Percentiles rank a stretch among this genome's conserved stretches.
phyloP scores from a whole-genome alignment of 2,329 filamentous ascomycete genomes.

The Epicoccum sorghinum region DNA sequence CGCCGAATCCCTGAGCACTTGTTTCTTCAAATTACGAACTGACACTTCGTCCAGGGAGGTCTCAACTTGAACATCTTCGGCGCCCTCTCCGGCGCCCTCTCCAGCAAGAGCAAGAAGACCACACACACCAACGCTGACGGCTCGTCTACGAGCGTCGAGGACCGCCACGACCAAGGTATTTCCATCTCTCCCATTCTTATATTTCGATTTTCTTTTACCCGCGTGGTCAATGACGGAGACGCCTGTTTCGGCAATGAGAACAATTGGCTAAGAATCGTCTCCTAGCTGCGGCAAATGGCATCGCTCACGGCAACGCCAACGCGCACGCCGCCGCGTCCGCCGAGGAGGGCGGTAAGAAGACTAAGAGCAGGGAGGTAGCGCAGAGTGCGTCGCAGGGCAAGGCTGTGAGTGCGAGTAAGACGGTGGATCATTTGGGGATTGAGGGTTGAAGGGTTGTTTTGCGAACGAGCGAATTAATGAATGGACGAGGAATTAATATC shows the following conservation, averaged over 20 bases:
- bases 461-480: too few species aligned
- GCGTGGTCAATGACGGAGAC: too few species aligned
- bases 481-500: too few species aligned
- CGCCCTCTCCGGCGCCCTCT: constrained; percentile 42
- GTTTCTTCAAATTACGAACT: too few species aligned
- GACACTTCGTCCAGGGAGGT: constrained; percentile 22
- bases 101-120: constrained; percentile 38
- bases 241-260: too few species aligned
- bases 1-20: too few species aligned
- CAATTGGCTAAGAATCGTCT: too few species aligned
- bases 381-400: constrained; percentile 19
- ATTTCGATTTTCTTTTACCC: too few species aligned
- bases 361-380: background rate
- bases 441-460: background rate
- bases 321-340: constrained; percentile 32
- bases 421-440: constrained; percentile 38
- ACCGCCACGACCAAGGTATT: constrained; percentile 34
- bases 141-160: constrained; percentile 26
- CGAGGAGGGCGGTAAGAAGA: constrained; percentile 21
- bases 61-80: constrained; percentile 47
- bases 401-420: constrained; percentile 9
- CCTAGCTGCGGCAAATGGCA: constrained; percentile 28
- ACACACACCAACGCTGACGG: constrained; percentile 39
- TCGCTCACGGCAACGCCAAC: constrained; percentile 25
- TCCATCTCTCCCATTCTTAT: background rate